Percentiles rank a stretch among this genome's conserved stretches.
These are phyloP conservation scores for Neoascochyta sp. DNA, from an alignment of 2,329 filamentous ascomycete genomes.

Conservation along the genomic window DNA sequence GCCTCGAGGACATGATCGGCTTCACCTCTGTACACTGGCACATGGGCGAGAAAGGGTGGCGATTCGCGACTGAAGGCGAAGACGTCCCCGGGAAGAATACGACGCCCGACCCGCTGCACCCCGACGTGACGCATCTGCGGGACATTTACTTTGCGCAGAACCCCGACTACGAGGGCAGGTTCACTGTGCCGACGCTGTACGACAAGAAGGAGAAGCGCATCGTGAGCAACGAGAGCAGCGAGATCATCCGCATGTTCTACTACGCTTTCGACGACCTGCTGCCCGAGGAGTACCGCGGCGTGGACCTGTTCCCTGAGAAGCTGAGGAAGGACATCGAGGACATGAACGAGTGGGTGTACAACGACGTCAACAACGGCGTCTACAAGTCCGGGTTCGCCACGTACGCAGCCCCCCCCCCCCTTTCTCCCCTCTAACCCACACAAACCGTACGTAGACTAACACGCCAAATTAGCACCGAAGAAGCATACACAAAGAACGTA, in stretches of 20 bases:
- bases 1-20: conserved; percentile 77
- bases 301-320: conserved; percentile 46
- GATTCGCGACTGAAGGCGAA: conserved; percentile 68
- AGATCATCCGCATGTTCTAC: conserved; percentile 90
- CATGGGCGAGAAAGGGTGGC: conserved; percentile 74
- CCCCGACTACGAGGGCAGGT: conserved; percentile 69
- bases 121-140: conserved; percentile 67
- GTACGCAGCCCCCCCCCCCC: conserved; percentile 18
- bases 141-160: conserved; percentile 77
- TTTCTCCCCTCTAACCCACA: background rate
- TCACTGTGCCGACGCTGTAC: conserved; percentile 84
- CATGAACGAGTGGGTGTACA: conserved; percentile 52
- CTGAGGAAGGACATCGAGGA: conserved; percentile 46
- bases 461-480: conserved; percentile 38
- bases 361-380: conserved; percentile 52
- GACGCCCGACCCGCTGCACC: conserved; percentile 61
- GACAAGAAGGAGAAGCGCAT: conserved; percentile 72
- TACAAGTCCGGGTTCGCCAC: conserved; percentile 54
- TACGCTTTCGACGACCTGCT: conserved; percentile 66
- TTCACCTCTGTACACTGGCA: conserved; percentile 91
- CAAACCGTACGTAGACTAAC: background rate
- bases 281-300: conserved; percentile 42
- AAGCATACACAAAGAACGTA: conserved; percentile 49
- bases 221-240: conserved; percentile 87
- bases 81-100: conserved; percentile 54